Evolutionary conservation across 257 asterid genomes (phyloP).

Genomic region (Haberlea rhodopensis): DNA sequence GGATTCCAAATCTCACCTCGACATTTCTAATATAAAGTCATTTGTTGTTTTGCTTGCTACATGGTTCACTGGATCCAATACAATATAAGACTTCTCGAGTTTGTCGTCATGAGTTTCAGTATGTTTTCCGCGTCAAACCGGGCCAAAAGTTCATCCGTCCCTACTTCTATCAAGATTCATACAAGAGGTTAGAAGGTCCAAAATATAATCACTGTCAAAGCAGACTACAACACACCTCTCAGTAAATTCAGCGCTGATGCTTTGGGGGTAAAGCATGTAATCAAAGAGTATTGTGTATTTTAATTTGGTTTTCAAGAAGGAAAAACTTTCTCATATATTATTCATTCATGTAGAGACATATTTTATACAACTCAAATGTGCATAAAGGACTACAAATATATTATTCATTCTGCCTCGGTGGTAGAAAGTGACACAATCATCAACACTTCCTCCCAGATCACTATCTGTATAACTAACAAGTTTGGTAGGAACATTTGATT

Average conservation of each 20-base stretch:
- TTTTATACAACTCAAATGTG: too few relatives aligned
- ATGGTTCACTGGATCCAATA: constrained; percentile 21
- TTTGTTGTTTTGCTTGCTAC: too few relatives aligned
- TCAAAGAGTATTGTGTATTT: constrained; percentile 43
- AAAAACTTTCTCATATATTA: too few relatives aligned
- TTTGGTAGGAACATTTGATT: not conserved
- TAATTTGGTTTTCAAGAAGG: too few relatives aligned
- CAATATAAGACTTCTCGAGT: constrained; percentile 37
- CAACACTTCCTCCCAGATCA: not conserved
- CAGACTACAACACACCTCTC: constrained; percentile 42
- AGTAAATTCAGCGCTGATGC: constrained; percentile 33
- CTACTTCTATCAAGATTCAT: constrained; percentile 38
- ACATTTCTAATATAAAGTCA: too few relatives aligned
- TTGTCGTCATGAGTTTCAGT: constrained; percentile 33
- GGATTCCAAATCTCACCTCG: too few relatives aligned
- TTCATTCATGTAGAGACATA: too few relatives aligned
- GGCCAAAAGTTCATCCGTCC: constrained; percentile 47
- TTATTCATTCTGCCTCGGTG: too few relatives aligned
- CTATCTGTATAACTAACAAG: not conserved
- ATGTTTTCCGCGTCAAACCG: constrained; percentile 30
- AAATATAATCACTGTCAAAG: constrained; percentile 40
- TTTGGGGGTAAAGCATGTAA: constrained; percentile 24
- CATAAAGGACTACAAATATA: too few relatives aligned
- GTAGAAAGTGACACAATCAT: too few relatives aligned
- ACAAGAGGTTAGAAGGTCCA: constrained; percentile 34